Evolutionary conservation across 2,329 filamentous ascomycete genomes (phyloP).

Genomic region (Diaporthe ampelina): DNA sequence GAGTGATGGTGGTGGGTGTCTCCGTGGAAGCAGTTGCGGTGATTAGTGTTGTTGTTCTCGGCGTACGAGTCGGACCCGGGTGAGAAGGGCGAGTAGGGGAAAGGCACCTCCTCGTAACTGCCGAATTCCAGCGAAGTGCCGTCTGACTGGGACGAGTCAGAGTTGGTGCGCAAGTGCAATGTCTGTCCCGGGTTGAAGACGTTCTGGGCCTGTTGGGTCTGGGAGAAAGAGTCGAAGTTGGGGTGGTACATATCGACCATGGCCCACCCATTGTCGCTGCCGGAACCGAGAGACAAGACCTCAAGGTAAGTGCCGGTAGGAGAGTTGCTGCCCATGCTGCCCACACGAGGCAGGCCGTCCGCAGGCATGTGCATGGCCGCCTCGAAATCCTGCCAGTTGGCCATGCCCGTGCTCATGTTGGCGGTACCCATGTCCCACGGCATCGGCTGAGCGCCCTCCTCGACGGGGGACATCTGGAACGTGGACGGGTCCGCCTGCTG

Average conservation of each 20-base stretch:
- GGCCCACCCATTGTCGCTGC: constrained; percentile 90
- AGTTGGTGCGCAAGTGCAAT: constrained; percentile 87
- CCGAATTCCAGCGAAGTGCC: constrained; percentile 76
- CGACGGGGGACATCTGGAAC: constrained; percentile 72
- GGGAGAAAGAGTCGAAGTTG: constrained; percentile 76
- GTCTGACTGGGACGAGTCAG: constrained; percentile 86
- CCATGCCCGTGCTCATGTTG: constrained; percentile 75
- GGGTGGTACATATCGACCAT: constrained; percentile 82
- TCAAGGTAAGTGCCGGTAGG: constrained; percentile 87
- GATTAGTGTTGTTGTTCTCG: constrained; percentile 62
- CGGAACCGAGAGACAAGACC: constrained; percentile 84
- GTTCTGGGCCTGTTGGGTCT: constrained; percentile 66
- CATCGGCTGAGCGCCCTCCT: constrained; percentile 61
- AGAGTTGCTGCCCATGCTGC: constrained; percentile 71
- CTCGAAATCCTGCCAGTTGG: constrained; percentile 86
- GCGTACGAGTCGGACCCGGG: constrained; percentile 83
- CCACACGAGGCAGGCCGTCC: constrained; percentile 59
- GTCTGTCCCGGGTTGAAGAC: constrained; percentile 96
- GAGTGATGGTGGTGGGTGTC: constrained; percentile 62
- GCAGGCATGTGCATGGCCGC: constrained; percentile 65
- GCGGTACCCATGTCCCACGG: constrained; percentile 52
- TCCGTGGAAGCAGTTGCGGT: constrained; percentile 74
- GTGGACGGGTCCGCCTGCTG: constrained; percentile 68
- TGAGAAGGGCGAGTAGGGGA: constrained; percentile 85
- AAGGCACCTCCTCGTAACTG: constrained; percentile 85